Conservation (phyloP, 139 green algal genomes). For the Auxenochlorella protothecoides region DNA sequence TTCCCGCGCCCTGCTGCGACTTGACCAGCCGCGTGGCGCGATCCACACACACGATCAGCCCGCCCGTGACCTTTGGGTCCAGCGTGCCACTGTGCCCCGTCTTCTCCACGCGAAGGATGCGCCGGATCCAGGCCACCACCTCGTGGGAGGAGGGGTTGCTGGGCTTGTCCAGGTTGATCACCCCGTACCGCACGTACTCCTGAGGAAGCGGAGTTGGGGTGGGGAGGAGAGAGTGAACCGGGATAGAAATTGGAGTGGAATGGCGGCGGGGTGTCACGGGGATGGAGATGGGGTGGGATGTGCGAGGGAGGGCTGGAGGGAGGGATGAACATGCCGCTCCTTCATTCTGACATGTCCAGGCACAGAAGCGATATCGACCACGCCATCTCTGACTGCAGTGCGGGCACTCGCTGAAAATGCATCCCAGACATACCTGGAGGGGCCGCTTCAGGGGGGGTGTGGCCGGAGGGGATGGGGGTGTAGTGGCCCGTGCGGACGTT, state of each 20-base stretch:
- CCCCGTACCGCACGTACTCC: constrained; percentile 92
- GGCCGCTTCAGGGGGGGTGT: constrained; percentile 82
- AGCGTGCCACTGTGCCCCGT: constrained; percentile 95
- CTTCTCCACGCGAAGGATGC: constrained; percentile 97
- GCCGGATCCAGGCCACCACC: constrained; percentile 91
- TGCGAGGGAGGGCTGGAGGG: background rate
- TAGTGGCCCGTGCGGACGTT: constrained; percentile 95
- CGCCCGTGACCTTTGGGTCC: constrained; percentile 89
- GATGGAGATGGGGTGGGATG: background rate
- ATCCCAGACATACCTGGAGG: constrained; percentile 23
- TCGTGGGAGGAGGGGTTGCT: constrained; percentile 95
- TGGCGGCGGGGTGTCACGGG: background rate
- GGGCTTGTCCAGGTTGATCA: constrained; percentile 98
- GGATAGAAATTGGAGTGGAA: too few species aligned
- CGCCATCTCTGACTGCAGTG: background rate
- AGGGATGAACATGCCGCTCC: background rate
- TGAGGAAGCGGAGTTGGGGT: constrained; percentile 2
- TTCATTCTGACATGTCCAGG: background rate
- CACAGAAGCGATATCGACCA: background rate
- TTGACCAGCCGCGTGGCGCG: constrained; percentile 97
- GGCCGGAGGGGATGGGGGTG: constrained; percentile 89
- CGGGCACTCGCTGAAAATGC: background rate
- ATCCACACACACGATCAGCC: constrained; percentile 96
- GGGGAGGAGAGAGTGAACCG: background rate
- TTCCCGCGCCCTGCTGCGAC: constrained; percentile 93